Percentiles rank a stretch among this genome's conserved stretches.
Conservation (phyloP, 495 filamentous ascomycete species). For the Penicillium dipodomyicola region DNA sequence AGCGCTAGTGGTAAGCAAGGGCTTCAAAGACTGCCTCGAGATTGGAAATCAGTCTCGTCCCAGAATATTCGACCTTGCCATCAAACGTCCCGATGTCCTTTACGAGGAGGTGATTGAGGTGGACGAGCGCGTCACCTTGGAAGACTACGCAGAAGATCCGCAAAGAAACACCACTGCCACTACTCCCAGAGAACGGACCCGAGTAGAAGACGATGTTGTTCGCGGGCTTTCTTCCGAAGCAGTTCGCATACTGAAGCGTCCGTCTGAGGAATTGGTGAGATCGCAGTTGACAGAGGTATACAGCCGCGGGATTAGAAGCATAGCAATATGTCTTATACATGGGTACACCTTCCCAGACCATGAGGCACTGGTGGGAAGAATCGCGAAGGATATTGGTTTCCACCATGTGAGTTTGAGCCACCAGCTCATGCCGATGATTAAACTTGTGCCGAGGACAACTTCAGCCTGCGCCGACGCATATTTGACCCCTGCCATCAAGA, state of each 20-base stretch:
- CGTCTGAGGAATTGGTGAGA: slow-evolving; percentile 23
- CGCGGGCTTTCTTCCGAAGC: slow-evolving; percentile 35
- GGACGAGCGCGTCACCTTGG: slow-evolving; percentile 79
- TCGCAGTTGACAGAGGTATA: slow-evolving; percentile 37
- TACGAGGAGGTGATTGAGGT: slow-evolving; percentile 70
- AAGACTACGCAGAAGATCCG: slow-evolving; percentile 46
- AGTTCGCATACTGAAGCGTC: slow-evolving; percentile 40
- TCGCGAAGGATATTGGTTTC: slow-evolving; percentile 39
- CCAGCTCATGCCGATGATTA: slow-evolving; percentile 75
- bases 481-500: slow-evolving; percentile 84
- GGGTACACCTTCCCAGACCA: slow-evolving; percentile 50
- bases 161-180: slow-evolving; percentile 17
- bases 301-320: slow-evolving; percentile 37
- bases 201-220: slow-evolving; percentile 15
- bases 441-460: slow-evolving; percentile 65
- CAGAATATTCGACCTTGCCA: slow-evolving; percentile 71
- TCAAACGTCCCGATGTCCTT: slow-evolving; percentile 68
- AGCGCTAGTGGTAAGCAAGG: slow-evolving; percentile 80
- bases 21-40: slow-evolving; percentile 81
- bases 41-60: slow-evolving; percentile 76
- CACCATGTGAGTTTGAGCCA: slow-evolving; percentile 52
- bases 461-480: slow-evolving; percentile 92
- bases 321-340: slow-evolving; percentile 50
- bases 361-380: slow-evolving; percentile 23
- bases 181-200: neutral